Base-by-base conservation (phyloP, 768 basidiomycete species). In the Boletus rubescentipes region DNA sequence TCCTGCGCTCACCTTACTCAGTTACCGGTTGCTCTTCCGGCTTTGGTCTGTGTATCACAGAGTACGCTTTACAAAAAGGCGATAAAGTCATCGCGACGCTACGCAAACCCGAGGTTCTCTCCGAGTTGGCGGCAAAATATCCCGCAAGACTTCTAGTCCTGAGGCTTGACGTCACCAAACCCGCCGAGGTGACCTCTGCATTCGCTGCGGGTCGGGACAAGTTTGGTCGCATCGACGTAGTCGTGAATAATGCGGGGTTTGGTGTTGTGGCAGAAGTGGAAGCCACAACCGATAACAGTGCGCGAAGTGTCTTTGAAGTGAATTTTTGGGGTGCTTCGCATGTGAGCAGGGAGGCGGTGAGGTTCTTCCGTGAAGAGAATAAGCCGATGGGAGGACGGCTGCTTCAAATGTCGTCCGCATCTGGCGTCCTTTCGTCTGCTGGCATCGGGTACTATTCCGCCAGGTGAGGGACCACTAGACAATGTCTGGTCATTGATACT, bases 241-340 rank as follows among this genome's bases (percentile, higher is more conserved):
- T 51, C 29, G 51, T 51, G 36, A 51, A 51, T n/a, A 51, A 51
- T 32, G 51, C 51, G 2, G 51, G 51, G 29, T 30, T 51, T 9
- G 26, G 43, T 5, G 1, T 51, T 1, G 2, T 38, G 4, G 12
- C 43, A 4, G 51, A 51, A 5, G 35, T 44, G 67, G 76, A 78
- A 53, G 68, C 57, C 8, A 70, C 66, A 0, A 49, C 68, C 0
- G 73, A 74, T 7, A 63, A 66, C 15, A 64, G 49, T 26, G 77
- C 76, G 0, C 67, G 73, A 14, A 37, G 48, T 8, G 48, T 72
- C 16, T 72, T 79, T 35, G 78, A 79, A 48, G 71, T 77, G 11
- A 65, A 72, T 39, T 80, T 79, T 50, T 78, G 78, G 75, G 78
- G 75, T 0, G 72, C 76, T 0, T 76, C 71, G 5, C 57, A 73